Evolutionary conservation across 768 basidiomycete species (phyloP), one percentile per base, ranked within the genome.

Genomic region (Rhizopogon sp.): DNA sequence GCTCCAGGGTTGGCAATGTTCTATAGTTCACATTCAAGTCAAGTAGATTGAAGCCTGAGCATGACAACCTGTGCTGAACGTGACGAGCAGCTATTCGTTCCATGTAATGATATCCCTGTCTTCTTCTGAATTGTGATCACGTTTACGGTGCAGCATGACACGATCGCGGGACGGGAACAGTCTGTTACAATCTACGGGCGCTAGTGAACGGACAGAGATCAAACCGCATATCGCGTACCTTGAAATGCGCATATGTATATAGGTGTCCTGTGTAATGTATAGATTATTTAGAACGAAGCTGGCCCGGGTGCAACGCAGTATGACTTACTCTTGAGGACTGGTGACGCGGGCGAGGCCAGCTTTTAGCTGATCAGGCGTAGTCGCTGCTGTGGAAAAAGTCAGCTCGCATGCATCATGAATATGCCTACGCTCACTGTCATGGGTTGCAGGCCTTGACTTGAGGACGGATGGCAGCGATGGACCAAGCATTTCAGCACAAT

Each of bases 231-330:
- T 44, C 11, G 33, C 33, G 42, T 67, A 85, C 86, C 78, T 61
- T 79, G 69, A 37, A 87, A 72, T 3, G 77, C 84, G 61, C 90
- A 92, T 54, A 92, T 90, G 65, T 81, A 89, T n/a, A 92, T 87
- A 0, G 88, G 83, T 2, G 88, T 90, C 58, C 90, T 91, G 55
- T 22, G 47, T 46, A 50, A 33, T 29, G 17, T 37, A 16, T 37
- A 16, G 49, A 41, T 29, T 13, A 33, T 6, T 39, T 29, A 33
- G 47, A 31, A 11, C 25, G 53, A 14, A 25, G 25, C 25, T 25
- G 25, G n/a, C 17, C 13, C 10, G 17, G 7, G 37, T 17, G 6
- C 46, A 35, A 57, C 41, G 43, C 7, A 14, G 42, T 4, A 31
- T n/a, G 16, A 74, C 84, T 50, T 63, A 90, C 89, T 87, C 81